A percentile compares a stretch with the other conserved stretches of the same genome.
These are phyloP conservation scores for Glycyrrhiza uralensis DNA, from an alignment of 306 rosid species.

Conservation along the genomic window DNA sequence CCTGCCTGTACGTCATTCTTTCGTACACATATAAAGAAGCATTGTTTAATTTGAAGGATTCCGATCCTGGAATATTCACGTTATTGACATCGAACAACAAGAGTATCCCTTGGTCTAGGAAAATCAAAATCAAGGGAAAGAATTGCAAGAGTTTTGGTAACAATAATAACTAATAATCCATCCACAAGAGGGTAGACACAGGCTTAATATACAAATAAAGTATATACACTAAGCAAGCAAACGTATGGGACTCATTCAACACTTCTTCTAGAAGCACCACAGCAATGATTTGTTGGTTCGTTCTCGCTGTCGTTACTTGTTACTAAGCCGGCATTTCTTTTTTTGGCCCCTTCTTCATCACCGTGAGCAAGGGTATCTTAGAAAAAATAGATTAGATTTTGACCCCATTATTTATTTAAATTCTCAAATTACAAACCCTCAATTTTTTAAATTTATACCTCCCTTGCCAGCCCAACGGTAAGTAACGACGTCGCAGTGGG, in stretches of 20 bases:
- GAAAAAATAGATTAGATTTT: no score
- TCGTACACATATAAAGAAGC: no score
- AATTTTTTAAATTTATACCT: no score
- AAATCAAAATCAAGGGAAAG: background rate
- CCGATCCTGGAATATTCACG: background rate
- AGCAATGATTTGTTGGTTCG: conserved; percentile 4
- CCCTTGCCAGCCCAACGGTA: no score
- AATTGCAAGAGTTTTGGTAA: background rate
- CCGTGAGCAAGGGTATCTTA: no score
- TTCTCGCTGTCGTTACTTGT: background rate
- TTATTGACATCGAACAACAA: conserved; percentile 10
- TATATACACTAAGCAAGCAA: background rate
- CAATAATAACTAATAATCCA: background rate
- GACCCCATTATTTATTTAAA: no score
- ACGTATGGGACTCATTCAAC: conserved; percentile 9
- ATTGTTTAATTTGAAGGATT: background rate
- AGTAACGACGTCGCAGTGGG: no score
- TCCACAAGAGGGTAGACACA: background rate
- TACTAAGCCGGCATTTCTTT: conserved; percentile 30
- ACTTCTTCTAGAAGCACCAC: background rate
- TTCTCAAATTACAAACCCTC: no score
- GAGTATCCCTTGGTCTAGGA: conserved; percentile 7
- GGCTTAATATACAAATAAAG: background rate
- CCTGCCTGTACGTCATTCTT: no score
- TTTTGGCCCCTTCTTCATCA: no score